Evolutionary conservation across 176 grass and related monocot species (phyloP).

Genomic region (Cocos nucifera): DNA sequence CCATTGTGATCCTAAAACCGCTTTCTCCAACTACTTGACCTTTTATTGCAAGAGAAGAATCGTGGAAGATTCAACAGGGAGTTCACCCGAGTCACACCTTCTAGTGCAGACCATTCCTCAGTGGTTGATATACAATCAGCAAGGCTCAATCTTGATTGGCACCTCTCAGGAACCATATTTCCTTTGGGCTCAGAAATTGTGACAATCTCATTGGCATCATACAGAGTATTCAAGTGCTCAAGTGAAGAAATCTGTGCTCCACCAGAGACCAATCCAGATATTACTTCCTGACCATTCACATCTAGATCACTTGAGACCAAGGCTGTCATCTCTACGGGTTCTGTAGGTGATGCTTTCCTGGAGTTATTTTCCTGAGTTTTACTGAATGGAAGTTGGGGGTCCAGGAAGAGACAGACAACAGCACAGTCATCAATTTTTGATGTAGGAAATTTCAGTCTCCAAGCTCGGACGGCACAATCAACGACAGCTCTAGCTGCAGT

Average conservation of each 20-base stretch:
- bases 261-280: slow-evolving; percentile 8
- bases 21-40: slow-evolving; percentile 55
- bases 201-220: slow-evolving; percentile 44
- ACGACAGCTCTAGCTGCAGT: slow-evolving; percentile 2
- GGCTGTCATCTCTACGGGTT: slow-evolving; percentile 23
- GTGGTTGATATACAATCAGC: slow-evolving; percentile 83
- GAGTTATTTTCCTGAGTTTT: slow-evolving; percentile 18
- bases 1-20: slow-evolving; percentile 15
- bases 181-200: slow-evolving; percentile 20
- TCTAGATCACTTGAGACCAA: neutral
- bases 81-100: slow-evolving; percentile 84
- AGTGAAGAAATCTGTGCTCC: slow-evolving; percentile 41
- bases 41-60: slow-evolving; percentile 52
- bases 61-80: slow-evolving; percentile 88
- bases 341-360: slow-evolving; percentile 10
- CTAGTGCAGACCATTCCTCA: slow-evolving; percentile 90
- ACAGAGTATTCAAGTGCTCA: slow-evolving; percentile 36
- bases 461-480: neutral
- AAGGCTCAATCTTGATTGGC: slow-evolving; percentile 59
- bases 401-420: slow-evolving; percentile 10
- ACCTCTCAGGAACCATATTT: slow-evolving; percentile 29
- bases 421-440: slow-evolving; percentile 9
- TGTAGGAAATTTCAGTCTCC: neutral
- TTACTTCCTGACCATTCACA: slow-evolving; percentile 19
- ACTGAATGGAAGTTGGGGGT: slow-evolving; percentile 28